These are phyloP conservation scores for Stagonosporopsis rhizophila DNA, from an alignment of 2,329 filamentous ascomycete species.

Conservation along the genomic window DNA sequence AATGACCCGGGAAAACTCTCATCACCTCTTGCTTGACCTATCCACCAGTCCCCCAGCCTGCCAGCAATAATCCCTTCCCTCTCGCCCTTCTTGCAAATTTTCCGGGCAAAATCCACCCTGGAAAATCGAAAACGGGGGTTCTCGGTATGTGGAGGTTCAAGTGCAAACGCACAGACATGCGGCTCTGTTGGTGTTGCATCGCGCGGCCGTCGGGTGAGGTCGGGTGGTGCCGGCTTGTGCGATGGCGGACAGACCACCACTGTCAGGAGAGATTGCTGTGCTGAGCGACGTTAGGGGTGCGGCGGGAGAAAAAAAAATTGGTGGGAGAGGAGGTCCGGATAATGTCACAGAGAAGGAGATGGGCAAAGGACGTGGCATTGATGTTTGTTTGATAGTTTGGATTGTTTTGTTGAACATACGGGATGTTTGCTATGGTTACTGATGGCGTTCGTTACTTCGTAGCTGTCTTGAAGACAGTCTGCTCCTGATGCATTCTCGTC, in stretches of 20 bases:
- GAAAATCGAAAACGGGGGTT: conserved; percentile 2
- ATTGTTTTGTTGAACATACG: conserved; percentile 4
- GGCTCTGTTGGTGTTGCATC: conserved; percentile 17
- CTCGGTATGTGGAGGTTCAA: conserved; percentile 13
- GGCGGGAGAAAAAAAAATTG: neutral
- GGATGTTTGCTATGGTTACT: conserved; percentile 1
- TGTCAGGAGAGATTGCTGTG: conserved; percentile 4
- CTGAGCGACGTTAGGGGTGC: conserved; percentile 2
- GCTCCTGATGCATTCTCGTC: neutral
- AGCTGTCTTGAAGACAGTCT: conserved; percentile 12
- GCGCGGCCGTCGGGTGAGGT: conserved; percentile 18
- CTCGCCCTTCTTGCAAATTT: neutral
- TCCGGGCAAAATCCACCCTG: neutral
- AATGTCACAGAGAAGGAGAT: neutral
- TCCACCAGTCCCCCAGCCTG: neutral
- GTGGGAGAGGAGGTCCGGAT: neutral
- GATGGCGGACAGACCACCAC: conserved; percentile 11
- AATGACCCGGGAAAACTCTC: neutral
- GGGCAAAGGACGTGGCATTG: neutral
- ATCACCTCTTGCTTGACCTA: no score
- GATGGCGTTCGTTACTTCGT: conserved; percentile 9
- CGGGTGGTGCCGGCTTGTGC: conserved; percentile 15
- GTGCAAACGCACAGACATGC: conserved; percentile 14
- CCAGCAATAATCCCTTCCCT: neutral
- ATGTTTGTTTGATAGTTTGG: neutral